phyloP scores from a whole-genome alignment of 2,329 filamentous ascomycete species.

The Aspergillus tanneri region DNA sequence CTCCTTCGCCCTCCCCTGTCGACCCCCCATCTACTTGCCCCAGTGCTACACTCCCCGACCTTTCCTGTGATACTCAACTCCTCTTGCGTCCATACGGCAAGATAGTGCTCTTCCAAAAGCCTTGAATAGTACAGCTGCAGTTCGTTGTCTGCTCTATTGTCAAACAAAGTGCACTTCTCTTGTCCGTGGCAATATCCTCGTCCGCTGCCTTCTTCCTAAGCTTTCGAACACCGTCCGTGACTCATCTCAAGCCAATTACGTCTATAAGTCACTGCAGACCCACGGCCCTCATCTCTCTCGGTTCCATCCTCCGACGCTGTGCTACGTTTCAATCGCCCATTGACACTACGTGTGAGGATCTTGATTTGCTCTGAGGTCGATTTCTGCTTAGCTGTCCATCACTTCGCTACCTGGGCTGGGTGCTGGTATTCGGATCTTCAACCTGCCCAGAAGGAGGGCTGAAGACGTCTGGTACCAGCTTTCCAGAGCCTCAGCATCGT shows the following conservation, averaged over 20 bases:
- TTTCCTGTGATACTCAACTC: slow-evolving; percentile 7
- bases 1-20: slow-evolving; percentile 10
- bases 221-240: slow-evolving; percentile 24
- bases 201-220: slow-evolving; percentile 14
- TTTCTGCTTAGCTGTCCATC: slow-evolving; percentile 17
- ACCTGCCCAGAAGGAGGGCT: slow-evolving; percentile 15
- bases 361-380: slow-evolving; percentile 12
- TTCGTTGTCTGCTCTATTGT: slow-evolving; percentile 17
- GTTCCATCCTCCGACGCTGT: slow-evolving; percentile 10
- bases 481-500: slow-evolving; percentile 22
- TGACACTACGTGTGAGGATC: slow-evolving; percentile 17
- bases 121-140: slow-evolving; percentile 5
- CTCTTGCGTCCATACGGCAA: slow-evolving; percentile 7
- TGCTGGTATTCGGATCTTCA: slow-evolving; percentile 28
- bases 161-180: slow-evolving; percentile 15
- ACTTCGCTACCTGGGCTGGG: slow-evolving; percentile 21
- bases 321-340: slow-evolving; percentile 18
- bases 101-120: slow-evolving; percentile 13
- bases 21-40: slow-evolving; percentile 6
- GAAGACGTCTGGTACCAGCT: slow-evolving; percentile 26
- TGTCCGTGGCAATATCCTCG: slow-evolving; percentile 10
- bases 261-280: slow-evolving; percentile 18
- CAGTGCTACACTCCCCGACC: slow-evolving; percentile 4
- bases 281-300: slow-evolving; percentile 10
- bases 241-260: slow-evolving; percentile 21